Conservation (phyloP, 352 stramenopile genomes). For the Plasmopara viticola region DNA sequence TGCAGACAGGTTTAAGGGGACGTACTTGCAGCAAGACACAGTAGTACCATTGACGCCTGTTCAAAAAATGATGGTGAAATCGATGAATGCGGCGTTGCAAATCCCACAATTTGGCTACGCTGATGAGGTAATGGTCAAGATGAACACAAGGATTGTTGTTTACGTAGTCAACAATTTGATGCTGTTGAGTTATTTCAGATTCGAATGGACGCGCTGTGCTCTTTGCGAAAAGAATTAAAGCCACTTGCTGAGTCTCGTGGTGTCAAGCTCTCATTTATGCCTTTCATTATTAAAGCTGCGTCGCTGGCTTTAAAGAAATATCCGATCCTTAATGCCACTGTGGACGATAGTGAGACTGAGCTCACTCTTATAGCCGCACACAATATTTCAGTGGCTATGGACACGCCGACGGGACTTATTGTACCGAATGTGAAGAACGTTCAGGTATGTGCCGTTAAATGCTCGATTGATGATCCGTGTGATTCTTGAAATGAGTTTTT, state of each 20-base stretch:
- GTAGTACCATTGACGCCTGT: constrained; percentile 83
- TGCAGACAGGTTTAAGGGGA: constrained; percentile 4
- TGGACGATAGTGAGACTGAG: constrained; percentile 77
- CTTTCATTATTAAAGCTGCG: constrained; percentile 94
- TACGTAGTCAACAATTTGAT: background rate
- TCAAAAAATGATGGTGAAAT: constrained; percentile 97
- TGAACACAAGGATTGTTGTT: background rate
- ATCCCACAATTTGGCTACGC: constrained; percentile 97
- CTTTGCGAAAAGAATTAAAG: constrained; percentile 87
- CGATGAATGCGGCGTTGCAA: constrained; percentile 93
- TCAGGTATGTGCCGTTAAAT: constrained; percentile 40
- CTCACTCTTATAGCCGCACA: constrained; percentile 89
- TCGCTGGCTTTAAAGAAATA: constrained; percentile 92
- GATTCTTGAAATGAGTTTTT: background rate
- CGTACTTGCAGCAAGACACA: constrained; percentile 63
- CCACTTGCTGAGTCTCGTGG: constrained; percentile 61
- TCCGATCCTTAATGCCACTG: constrained; percentile 91
- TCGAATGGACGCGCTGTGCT: constrained; percentile 86
- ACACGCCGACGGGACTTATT: constrained; percentile 93
- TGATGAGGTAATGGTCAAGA: constrained; percentile 81
- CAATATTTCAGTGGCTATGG: constrained; percentile 98
- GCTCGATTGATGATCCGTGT: background rate
- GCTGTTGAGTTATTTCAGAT: constrained; percentile 37
- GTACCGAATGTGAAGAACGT: constrained; percentile 95
- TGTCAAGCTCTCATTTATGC: constrained; percentile 94